These are phyloP conservation scores for Hamigera avellanea DNA, from an alignment of 495 filamentous ascomycete species.

Conservation along the genomic window DNA sequence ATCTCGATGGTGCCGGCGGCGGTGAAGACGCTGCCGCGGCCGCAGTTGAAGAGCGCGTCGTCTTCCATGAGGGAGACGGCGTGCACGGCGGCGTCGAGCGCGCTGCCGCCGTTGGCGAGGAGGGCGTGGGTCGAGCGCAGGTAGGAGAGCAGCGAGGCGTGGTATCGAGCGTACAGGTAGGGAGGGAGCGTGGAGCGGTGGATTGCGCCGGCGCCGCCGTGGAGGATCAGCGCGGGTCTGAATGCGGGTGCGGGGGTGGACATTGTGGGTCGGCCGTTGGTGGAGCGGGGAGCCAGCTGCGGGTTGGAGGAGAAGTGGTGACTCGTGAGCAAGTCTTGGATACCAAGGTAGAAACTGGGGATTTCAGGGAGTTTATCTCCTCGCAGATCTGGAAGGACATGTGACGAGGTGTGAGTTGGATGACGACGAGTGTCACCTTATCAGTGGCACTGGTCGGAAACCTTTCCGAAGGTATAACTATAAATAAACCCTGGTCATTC, in stretches of 20 bases:
- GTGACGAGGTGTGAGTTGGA: no score
- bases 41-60: conserved; percentile 75
- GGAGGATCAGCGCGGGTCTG: conserved; percentile 67
- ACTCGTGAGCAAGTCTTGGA: no score
- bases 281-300: background rate
- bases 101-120: conserved; percentile 34
- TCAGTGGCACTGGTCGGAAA: no score
- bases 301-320: no score
- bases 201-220: conserved; percentile 81
- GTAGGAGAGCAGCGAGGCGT: conserved; percentile 52
- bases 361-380: no score
- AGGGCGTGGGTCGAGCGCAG: conserved; percentile 33
- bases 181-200: conserved; percentile 54
- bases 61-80: conserved; percentile 73
- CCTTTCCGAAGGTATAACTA: no score
- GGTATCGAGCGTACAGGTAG: conserved; percentile 46
- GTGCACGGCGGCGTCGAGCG: conserved; percentile 62
- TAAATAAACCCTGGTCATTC: no score
- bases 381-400: no score
- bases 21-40: conserved; percentile 79
- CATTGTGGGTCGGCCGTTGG: background rate
- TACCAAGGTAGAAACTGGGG: no score
- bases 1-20: conserved; percentile 72
- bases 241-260: conserved; percentile 8
- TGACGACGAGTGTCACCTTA: no score